Percentiles rank a stretch among this genome's conserved stretches.
Conservation (phyloP, 1,139 yeast genomes). For the Taiozyma sp. region DNA sequence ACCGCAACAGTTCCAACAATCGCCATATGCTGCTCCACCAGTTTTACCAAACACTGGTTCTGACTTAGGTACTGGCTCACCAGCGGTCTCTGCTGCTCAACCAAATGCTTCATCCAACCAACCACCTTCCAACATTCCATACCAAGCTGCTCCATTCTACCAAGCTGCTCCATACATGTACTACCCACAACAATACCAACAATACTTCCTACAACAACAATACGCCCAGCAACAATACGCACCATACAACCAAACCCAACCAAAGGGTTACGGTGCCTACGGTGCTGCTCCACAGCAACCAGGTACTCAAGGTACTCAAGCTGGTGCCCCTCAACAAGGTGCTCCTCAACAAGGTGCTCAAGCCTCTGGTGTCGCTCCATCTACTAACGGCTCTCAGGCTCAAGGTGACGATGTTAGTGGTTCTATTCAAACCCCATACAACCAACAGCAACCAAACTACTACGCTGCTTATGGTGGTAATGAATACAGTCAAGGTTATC, state of each 20-base stretch:
- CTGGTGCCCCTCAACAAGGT: slow-evolving; percentile 7
- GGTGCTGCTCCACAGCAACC: slow-evolving; percentile 13
- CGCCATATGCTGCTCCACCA: neutral
- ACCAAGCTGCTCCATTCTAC: slow-evolving; percentile 14
- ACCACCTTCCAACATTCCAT: slow-evolving; percentile 22
- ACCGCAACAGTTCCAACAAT: slow-evolving; percentile 9
- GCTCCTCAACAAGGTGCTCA: slow-evolving; percentile 7
- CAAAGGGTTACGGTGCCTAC: slow-evolving; percentile 19
- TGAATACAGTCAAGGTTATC: slow-evolving; percentile 9
- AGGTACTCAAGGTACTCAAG: slow-evolving; percentile 5
- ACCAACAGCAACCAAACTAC: slow-evolving; percentile 10
- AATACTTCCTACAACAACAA: slow-evolving; percentile 14
- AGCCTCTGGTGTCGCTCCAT: slow-evolving; percentile 1
- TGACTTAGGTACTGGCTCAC: slow-evolving; percentile 22
- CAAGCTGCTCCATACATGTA: slow-evolving; percentile 22
- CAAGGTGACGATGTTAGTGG: slow-evolving; percentile 9
- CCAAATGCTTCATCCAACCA: slow-evolving; percentile 19
- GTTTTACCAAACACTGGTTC: slow-evolving; percentile 16
- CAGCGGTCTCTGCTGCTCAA: slow-evolving; percentile 21
- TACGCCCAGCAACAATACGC: slow-evolving; percentile 17
- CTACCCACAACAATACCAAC: slow-evolving; percentile 14
- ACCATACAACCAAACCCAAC: slow-evolving; percentile 19
- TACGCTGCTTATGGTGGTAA: slow-evolving; percentile 9
- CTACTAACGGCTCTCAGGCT: slow-evolving; percentile 3
- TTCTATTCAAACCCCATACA: slow-evolving; percentile 5